A percentile compares a stretch with the other conserved stretches of the same genome.
These are phyloP conservation scores for barley (Hordeum vulgare) DNA, from an alignment of 176 grass and related monocot species.

Conservation along the genomic window MorexV3_pseudomolecules_assembly NC_058520.1:1793750-1794249, in stretches of 20 bases:
- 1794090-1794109: slow-evolving; percentile 71
- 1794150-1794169: slow-evolving; percentile 59
- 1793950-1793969: background rate
- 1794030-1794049: slow-evolving; percentile 76
- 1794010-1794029: slow-evolving; percentile 97
- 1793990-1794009: slow-evolving; percentile 48
- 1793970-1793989: slow-evolving; percentile 2
- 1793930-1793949: background rate
- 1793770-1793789: background rate
- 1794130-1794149: slow-evolving; percentile 87
- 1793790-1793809: background rate
- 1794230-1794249: background rate
- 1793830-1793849: slow-evolving; percentile 50
- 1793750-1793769: background rate
- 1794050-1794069: slow-evolving; percentile 81
- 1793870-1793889: slow-evolving; percentile 94
- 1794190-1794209: background rate
- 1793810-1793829: background rate
- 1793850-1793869: slow-evolving; percentile 95
- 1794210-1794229: background rate
- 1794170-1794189: background rate
- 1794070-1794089: slow-evolving; percentile 81
- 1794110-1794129: slow-evolving; percentile 69
- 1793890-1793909: slow-evolving; percentile 82
- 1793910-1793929: background rate